Evolutionary conservation across 768 basidiomycete species (phyloP), one percentile per base, ranked within the genome.

Genomic region (Phylloporus sp.): DNA sequence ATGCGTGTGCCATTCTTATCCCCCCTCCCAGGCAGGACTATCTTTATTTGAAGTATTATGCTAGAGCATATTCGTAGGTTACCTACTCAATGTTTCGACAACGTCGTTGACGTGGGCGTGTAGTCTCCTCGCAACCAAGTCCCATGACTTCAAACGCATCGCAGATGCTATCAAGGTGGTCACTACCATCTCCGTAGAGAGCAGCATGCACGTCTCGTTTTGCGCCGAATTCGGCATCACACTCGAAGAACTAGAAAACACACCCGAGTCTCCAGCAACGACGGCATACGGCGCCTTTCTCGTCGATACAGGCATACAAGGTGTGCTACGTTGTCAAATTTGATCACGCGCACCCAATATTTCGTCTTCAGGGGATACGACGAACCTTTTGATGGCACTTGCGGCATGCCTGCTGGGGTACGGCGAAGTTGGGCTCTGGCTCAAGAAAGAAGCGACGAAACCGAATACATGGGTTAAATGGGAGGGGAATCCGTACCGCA

Each of bases 401-500:
- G 82, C 88, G 10, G 85, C 90, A 8, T 97, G 95, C 64, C 74
- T 95, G 9, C 71, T 95, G 0, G 95, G 94, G 3, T 97, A 97
- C 63, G 94, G 94, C 11, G 90, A 95, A 65, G 91, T 94, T 0
- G 94, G 93, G 1, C 70, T 91, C 35, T 90, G 91, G 85, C 72
- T 97, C 28, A 78, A 82, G 65, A 80, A 76, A 31, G 76, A 85
- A 53, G 77, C 76, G 6, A 2, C 62, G 72, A 31, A 60, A 57
- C 35, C 73, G 70, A 10, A 65, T 59, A n/a, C 71, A 20, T 84
- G 82, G 77, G 79, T 87, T 18, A 61, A 74, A 31, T 63, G 83
- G 49, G 78, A 83, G 10, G 81, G 78, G 0, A 95, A 95, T 60
- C 80, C 82, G 5, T 97, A 95, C 67, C 74, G 74, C 38, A 64